Evolutionary conservation across 176 grass and related monocot species (phyloP).

Genomic region (Hordeum marinum): DNA sequence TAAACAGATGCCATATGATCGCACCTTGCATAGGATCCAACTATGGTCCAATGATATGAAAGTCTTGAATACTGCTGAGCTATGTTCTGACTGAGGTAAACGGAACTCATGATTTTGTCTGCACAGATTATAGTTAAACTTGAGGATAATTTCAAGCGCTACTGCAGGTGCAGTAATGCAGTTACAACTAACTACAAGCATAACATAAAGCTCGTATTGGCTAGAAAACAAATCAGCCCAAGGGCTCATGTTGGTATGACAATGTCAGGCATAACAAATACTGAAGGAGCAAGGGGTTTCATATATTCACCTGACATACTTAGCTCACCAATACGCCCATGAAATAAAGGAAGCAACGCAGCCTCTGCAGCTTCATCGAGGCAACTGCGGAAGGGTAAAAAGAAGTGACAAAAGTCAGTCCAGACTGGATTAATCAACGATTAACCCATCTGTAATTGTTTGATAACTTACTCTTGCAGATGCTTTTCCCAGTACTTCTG

Average conservation of each 20-base stretch:
- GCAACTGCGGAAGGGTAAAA: conserved; percentile 27
- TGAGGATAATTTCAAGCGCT: conserved; percentile 1
- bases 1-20: not conserved
- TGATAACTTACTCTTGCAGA: conserved; percentile 40
- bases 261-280: not conserved
- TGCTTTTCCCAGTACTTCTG: conserved; percentile 62
- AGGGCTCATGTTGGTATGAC: not conserved
- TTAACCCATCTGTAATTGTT: not conserved
- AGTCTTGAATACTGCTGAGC: conserved; percentile 29
- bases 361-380: conserved; percentile 60
- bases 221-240: not conserved
- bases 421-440: not conserved
- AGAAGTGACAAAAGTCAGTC: not conserved
- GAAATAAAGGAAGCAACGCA: conserved; percentile 61
- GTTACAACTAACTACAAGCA: not conserved
- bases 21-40: conserved; percentile 56
- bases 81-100: conserved; percentile 26
- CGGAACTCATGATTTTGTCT: conserved; percentile 40
- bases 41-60: conserved; percentile 49
- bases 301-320: conserved; percentile 43
- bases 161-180: not conserved
- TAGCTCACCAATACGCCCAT: conserved; percentile 40
- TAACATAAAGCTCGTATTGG: not conserved
- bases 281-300: not conserved
- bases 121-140: conserved; percentile 17